Conservation (phyloP, 164 flowering plant genomes). For the Magnolia sinica region DNA sequence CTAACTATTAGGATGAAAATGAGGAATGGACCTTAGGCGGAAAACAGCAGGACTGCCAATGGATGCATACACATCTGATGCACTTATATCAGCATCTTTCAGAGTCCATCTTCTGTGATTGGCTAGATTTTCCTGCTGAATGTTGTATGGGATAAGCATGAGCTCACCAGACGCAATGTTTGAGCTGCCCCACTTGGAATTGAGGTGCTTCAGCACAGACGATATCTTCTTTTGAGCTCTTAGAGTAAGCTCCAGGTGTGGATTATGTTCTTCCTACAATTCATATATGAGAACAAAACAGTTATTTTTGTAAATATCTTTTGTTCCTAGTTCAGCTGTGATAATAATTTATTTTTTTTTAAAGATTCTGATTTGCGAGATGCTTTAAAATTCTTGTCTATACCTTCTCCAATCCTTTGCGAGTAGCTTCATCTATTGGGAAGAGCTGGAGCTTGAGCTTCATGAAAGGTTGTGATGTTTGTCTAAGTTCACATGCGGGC, state of each 20-base stretch:
- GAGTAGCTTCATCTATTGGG: conserved; percentile 81
- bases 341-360: conserved; percentile 29
- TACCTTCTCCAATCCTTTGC: conserved; percentile 85
- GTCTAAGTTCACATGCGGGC: conserved; percentile 17
- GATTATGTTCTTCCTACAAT: conserved; percentile 82
- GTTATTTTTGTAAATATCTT: background rate
- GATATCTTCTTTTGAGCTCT: conserved; percentile 86
- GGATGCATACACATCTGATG: conserved; percentile 65
- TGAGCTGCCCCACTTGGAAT: conserved; percentile 88
- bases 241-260: conserved; percentile 86
- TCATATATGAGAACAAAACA: background rate
- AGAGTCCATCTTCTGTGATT: conserved; percentile 61
- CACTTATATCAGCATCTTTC: conserved; percentile 57
- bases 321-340: conserved; percentile 49
- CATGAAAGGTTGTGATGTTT: conserved; percentile 23
- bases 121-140: conserved; percentile 47
- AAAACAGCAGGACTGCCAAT: conserved; percentile 76
- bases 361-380: conserved; percentile 7
- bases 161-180: conserved; percentile 68
- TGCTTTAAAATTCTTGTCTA: background rate
- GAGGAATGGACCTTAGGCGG: conserved; percentile 63
- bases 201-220: conserved; percentile 87
- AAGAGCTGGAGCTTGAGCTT: conserved; percentile 95
- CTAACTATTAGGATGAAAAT: background rate
- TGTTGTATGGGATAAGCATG: conserved; percentile 71